A percentile compares a stretch with the other conserved stretches of the same genome.
Conservation (phyloP, 2,329 filamentous ascomycete species). For the Cytospora paraplurivora region DNA sequence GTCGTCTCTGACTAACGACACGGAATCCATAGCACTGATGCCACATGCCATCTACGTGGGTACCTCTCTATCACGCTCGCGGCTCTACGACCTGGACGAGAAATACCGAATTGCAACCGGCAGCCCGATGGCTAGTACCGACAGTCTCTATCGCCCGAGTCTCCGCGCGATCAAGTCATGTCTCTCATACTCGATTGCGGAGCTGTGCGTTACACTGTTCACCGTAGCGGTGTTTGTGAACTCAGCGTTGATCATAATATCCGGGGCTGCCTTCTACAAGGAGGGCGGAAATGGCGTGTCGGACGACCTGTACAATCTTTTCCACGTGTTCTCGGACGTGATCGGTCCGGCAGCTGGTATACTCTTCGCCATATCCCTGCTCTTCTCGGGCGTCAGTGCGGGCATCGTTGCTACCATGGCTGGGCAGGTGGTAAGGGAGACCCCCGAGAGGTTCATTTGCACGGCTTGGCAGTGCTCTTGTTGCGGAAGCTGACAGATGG, state of each 20-base stretch:
- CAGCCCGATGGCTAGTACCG: constrained; percentile 35
- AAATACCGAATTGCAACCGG: constrained; percentile 42
- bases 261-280: constrained; percentile 69
- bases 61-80: constrained; percentile 65
- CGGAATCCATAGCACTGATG: constrained; percentile 54
- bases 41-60: constrained; percentile 66
- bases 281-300: constrained; percentile 66
- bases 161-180: constrained; percentile 70
- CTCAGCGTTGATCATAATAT: constrained; percentile 74
- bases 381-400: constrained; percentile 68
- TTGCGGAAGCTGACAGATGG: neutral
- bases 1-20: neutral
- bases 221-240: constrained; percentile 82
- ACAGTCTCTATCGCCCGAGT: constrained; percentile 62
- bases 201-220: constrained; percentile 70
- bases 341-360: constrained; percentile 71
- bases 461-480: neutral
- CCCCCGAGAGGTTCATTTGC: neutral
- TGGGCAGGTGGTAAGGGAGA: constrained; percentile 54
- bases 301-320: constrained; percentile 66
- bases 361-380: constrained; percentile 69
- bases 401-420: constrained; percentile 77
- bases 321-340: constrained; percentile 54
- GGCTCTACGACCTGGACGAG: constrained; percentile 63
- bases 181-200: constrained; percentile 70